Conservation (phyloP, 257 asterid species). For the Forsythia suspensa region DNA sequence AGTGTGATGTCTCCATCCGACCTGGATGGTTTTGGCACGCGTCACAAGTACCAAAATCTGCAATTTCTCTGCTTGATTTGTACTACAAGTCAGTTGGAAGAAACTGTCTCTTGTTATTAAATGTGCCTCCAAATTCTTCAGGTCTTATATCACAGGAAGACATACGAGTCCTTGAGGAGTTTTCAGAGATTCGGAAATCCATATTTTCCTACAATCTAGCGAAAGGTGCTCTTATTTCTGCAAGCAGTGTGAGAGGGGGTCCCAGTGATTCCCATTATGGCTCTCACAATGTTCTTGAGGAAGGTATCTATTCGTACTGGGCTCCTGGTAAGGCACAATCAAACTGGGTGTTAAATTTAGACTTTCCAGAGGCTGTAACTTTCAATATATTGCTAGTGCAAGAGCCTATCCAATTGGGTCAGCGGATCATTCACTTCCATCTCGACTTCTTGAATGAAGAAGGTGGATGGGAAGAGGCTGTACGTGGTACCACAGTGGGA, state of each 20-base stretch:
- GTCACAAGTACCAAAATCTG: conserved; percentile 77
- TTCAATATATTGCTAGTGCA: conserved; percentile 81
- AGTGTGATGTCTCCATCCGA: conserved; percentile 90
- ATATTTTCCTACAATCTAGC: conserved; percentile 73
- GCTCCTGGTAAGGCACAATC: conserved; percentile 56
- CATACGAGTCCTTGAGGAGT: conserved; percentile 73
- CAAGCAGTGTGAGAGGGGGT: conserved; percentile 74
- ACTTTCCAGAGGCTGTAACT: conserved; percentile 37
- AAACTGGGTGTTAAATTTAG: conserved; percentile 48
- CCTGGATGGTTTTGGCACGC: conserved; percentile 98
- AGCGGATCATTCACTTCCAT: conserved; percentile 64
- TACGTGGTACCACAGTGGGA: conserved; percentile 83
- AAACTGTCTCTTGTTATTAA: conserved; percentile 79
- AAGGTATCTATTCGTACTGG: conserved; percentile 75
- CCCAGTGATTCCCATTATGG: conserved; percentile 33
- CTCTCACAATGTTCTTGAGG: conserved; percentile 54
- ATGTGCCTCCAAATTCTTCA: conserved; percentile 91
- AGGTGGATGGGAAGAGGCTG: conserved; percentile 58
- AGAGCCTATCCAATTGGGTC: conserved; percentile 99
- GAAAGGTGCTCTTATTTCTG: conserved; percentile 47
- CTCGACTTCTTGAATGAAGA: conserved; percentile 46
- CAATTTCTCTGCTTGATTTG: conserved; percentile 75
- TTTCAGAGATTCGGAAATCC: conserved; percentile 52
- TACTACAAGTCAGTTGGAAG: conserved; percentile 91
- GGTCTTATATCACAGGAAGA: conserved; percentile 90